Evolutionary conservation across 2,329 filamentous ascomycete species (phyloP), one percentile per base, ranked within the genome.

Genomic region (Colletotrichum eleusines): DNA sequence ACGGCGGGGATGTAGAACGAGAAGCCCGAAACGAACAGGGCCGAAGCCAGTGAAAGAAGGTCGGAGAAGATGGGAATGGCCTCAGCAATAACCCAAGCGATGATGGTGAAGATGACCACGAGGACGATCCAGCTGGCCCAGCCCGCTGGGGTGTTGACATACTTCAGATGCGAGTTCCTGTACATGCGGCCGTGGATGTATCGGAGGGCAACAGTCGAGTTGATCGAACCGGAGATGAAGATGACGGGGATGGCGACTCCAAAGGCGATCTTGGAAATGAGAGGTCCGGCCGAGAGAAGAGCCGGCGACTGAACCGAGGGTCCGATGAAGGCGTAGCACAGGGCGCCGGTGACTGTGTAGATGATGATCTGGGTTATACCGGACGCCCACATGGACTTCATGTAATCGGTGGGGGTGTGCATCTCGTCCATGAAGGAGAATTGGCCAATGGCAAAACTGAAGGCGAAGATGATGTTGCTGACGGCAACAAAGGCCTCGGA

Each of bases 21-120:
- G 75, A 84, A 84, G n/a, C 82, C 83, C 14, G 84, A 86, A 73
- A 87, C 79, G 76, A 87, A 87, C 26, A 87, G 81, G 1, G 84
- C 80, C 5, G 84, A 86, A 46, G 78, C 82, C 74, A 87, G 84
- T 60, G 84, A 83, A n/a, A 94, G 81, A 57, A 94, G 82, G 57
- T 91, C 85, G 72, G 88, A 88, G 81, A 94, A 95, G 77, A 91
- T 90, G 2, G 92, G 92, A 53, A 94, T 91, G 0, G 90, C 88
- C 76, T 92, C 88, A 11, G 92, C 91, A 74, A 94, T 90, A 73
- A 94, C 78, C 87, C 90, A 94, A 2, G 90, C 89, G 11, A 91
- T 66, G 12, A 91, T 66, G 81, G 91, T 94, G 53, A 91, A 78
- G 55, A 78, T 73, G 0, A 84, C 78, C 26, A 89, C 86, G 14